Percentiles rank a stretch among this genome's conserved stretches.
These are phyloP conservation scores for Comarum palustre DNA, from an alignment of 306 rosid genomes.

Conservation along the genomic window DNA sequence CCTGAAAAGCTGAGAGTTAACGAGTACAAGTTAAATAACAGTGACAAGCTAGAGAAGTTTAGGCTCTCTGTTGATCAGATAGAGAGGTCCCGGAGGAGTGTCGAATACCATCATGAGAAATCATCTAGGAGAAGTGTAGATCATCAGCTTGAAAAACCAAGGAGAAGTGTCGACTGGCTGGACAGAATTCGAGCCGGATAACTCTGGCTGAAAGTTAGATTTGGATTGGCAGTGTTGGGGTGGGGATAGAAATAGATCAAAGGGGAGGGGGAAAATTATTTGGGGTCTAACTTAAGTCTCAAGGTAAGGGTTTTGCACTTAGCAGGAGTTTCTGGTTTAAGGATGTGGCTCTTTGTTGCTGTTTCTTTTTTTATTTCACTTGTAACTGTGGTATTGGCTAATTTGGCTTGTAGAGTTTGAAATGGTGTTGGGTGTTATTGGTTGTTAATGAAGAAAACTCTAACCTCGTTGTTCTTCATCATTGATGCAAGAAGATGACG, in stretches of 20 bases:
- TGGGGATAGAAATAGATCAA: slow-evolving; percentile 38
- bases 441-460: slow-evolving; percentile 45
- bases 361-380: not conserved
- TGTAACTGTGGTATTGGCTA: slow-evolving; percentile 30
- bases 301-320: slow-evolving; percentile 18
- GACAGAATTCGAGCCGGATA: slow-evolving; percentile 67
- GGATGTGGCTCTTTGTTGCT: slow-evolving; percentile 39
- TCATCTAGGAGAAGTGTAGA: slow-evolving; percentile 75
- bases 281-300: slow-evolving; percentile 45
- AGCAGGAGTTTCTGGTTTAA: slow-evolving; percentile 25
- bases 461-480: slow-evolving; percentile 41
- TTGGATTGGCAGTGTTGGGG: slow-evolving; percentile 33
- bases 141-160: slow-evolving; percentile 66
- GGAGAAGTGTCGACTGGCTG: slow-evolving; percentile 86
- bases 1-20: slow-evolving; percentile 49
- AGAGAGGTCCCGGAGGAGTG: slow-evolving; percentile 75
- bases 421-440: slow-evolving; percentile 35
- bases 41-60: slow-evolving; percentile 57
- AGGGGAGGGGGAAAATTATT: slow-evolving; percentile 27
- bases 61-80: slow-evolving; percentile 54
- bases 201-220: slow-evolving; percentile 22
- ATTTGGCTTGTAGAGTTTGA: slow-evolving; percentile 44
- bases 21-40: slow-evolving; percentile 52
- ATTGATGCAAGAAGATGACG: slow-evolving; percentile 32
- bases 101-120: slow-evolving; percentile 65